Evolutionary conservation across 257 asterid genomes (phyloP), one percentile per base, ranked within the genome.

Genomic region (Solanum lignicaule): DNA sequence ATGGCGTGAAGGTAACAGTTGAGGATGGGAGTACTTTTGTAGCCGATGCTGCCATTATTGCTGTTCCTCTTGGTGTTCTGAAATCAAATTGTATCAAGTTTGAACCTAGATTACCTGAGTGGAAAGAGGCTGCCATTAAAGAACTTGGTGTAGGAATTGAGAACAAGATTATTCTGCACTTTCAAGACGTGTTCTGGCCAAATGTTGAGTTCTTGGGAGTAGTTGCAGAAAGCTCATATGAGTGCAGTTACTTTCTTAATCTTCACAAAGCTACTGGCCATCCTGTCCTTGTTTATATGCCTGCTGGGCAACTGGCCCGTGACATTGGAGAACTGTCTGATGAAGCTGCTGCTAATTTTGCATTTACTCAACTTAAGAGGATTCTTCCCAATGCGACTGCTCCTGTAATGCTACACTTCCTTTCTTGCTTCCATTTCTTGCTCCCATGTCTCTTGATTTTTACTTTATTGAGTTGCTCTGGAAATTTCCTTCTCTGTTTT

Each of bases 201-300:
- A 97, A 96, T 62, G 99, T 97, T 10, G 99, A 97, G 92, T 97
- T 97, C 91, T 84, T 97, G 92, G 99, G 99, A 83, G 96, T 97
- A 83, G 99, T 97, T 88, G 96, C 99, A 1, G 98, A 96, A 33
- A 93, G 94, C 82, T 88, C 99, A 33, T 94, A 97, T 23, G 92
- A 90, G 13, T 97, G 99, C 92, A 94, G 99, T 92, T 97, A 97
- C 89, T 97, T 97, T 92, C 98, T 97, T 86, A 96, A 97, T 90
- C 92, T 97, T 91, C 99, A 97, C 93, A 97, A 97, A 91, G 99
- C 99, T 27, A 97, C 99, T 5, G 98, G 98, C 32, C 96, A 95
- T 87, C 46, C 95, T 4, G 98, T 96, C 88, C 99, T 97, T 71
- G 99, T 97, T 90, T 97, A 97, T 90, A 97, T 97, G 99, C 99